These are phyloP conservation scores for Diaporthe vexans DNA, from an alignment of 2,329 filamentous ascomycete species.

Conservation along the genomic window DNA sequence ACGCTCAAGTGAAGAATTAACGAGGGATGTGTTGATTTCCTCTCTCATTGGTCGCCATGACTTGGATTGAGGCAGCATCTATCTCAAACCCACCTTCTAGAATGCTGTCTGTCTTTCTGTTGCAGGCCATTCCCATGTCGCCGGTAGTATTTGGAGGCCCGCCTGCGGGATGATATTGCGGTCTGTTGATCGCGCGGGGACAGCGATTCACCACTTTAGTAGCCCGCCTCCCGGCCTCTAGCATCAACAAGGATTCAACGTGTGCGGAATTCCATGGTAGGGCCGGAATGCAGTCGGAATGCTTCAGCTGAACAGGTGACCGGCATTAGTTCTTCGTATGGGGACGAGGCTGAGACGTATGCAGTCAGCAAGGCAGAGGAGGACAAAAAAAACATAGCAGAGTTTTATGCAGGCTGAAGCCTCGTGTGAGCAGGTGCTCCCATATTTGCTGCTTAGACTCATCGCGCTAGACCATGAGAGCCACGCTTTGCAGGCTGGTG, in stretches of 20 bases:
- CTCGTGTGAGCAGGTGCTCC: not conserved
- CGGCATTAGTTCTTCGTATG: not conserved
- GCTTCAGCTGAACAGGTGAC: not conserved
- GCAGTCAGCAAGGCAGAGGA: not conserved
- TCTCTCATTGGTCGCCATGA: not conserved
- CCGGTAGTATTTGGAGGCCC: not conserved
- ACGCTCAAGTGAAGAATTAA: not conserved
- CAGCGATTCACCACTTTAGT: not conserved
- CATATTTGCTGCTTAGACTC: not conserved
- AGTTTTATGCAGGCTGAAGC: not conserved
- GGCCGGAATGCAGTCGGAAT: not conserved
- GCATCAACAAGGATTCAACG: not conserved
- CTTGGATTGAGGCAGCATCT: not conserved
- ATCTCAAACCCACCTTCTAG: not conserved
- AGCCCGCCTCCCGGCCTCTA: not conserved
- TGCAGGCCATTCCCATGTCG: not conserved
- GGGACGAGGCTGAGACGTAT: not conserved
- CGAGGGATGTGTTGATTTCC: not conserved
- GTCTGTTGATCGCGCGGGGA: not conserved
- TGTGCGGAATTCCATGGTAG: not conserved
- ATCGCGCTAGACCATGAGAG: not conserved
- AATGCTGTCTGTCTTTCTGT: not conserved
- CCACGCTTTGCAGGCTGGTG: not conserved
- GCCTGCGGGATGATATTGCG: not conserved
- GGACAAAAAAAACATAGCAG: not conserved